Base-by-base conservation (phyloP, 345 rosid genomes). In the Salix koriyanagi region DNA sequence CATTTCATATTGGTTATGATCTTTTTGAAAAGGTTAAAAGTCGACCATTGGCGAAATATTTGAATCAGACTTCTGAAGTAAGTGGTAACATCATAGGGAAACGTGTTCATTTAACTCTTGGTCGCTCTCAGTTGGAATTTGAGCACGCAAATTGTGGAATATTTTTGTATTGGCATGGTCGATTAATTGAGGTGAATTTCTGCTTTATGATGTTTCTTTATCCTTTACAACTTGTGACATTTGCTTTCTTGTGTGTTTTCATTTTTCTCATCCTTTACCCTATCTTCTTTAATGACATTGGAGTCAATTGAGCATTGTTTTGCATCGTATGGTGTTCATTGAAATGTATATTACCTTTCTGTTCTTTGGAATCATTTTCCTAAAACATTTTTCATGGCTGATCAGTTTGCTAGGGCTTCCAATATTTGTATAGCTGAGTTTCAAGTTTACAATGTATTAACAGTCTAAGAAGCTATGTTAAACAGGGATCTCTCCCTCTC, bases 91-190 rank as follows among this genome's bases (percentile, higher is more conserved):
- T 84, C 34, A 78, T 76, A 75, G 82, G 76, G 37, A 81, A 81
- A 78, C 56, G 42, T 68, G 80, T 78, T 36, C 73, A 72, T 3
- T 72, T 81, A 70, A 80, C 84, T 65, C 80, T 81, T 64, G 86
- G 86, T 70, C 80, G 80, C 65, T 71, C 67, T 81, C 86, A 84
- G 70, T 69, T 84, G 25, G 86, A 84, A 58, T 84, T 80, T 82
- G 84, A 84, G 76, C 80, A 72, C 44, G 77, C 74, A 71, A 84
- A 84, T 60, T 61, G 78, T 75, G 84, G 86, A 64, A 81, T 80
- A 58, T 84, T 84, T 39, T 84, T 81, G 30, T 81, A 81, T 65
- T 78, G 84, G 86, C 86, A 81, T 75, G 86, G 84, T 16, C 84
- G 82, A 60, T 69, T 81, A 70, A 78, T 84, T 76, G 84, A 84